Evolutionary conservation across 1,284 basidiomycete genomes (phyloP).

Genomic region (Porogramme epimiltina): DNA sequence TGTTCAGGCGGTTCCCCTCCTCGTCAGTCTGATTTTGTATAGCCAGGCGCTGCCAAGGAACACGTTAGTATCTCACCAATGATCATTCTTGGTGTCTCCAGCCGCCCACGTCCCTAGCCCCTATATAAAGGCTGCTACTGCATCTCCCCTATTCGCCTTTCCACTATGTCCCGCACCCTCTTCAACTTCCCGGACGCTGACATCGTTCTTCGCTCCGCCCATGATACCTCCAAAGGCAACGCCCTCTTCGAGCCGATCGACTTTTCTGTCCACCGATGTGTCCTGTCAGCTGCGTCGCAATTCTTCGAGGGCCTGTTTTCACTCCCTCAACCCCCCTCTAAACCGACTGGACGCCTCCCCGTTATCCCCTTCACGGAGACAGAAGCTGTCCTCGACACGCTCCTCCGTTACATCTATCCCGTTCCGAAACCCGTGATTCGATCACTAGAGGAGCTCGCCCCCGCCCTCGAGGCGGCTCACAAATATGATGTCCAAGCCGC

Average conservation of each 20-base stretch:
- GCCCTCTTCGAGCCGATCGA: constrained; percentile 33
- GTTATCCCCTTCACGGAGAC: constrained; percentile 58
- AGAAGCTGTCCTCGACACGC: constrained; percentile 41
- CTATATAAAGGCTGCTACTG: neutral
- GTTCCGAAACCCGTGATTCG: constrained; percentile 32
- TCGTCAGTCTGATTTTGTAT: neutral
- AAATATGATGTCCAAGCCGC: constrained; percentile 65
- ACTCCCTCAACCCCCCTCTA: constrained; percentile 49
- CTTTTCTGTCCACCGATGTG: constrained; percentile 62
- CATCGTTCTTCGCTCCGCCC: constrained; percentile 50
- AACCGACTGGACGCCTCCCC: constrained; percentile 31
- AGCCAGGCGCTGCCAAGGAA: neutral
- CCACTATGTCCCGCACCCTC: constrained; percentile 25
- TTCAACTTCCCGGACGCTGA: constrained; percentile 55
- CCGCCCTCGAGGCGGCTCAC: constrained; percentile 53
- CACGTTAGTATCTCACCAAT: neutral
- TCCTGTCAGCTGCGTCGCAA: constrained; percentile 62
- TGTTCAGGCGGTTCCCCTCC: neutral
- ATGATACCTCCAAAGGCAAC: neutral
- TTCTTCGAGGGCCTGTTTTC: constrained; percentile 73
- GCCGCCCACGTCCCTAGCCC: neutral
- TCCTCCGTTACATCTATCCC: constrained; percentile 56
- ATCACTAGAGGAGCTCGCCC: constrained; percentile 52
- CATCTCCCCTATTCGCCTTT: neutral
- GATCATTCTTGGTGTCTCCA: neutral